Conservation (phyloP, 108 stramenopile species). For the Skeletonema marinoi region DNA sequence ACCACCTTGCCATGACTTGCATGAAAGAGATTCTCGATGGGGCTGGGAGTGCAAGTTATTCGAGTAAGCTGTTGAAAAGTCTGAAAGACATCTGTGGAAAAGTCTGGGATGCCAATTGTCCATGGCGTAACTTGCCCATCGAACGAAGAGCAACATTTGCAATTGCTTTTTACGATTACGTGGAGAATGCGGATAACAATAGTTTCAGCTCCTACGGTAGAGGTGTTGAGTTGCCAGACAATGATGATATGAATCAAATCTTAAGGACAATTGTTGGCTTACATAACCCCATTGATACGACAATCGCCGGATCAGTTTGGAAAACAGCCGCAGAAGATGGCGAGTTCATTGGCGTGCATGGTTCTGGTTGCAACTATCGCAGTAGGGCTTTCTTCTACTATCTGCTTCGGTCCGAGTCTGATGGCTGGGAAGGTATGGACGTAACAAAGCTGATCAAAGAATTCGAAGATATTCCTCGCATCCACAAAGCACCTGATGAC, state of each 20-base stretch:
- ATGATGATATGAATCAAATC: background rate
- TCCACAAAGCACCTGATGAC: background rate
- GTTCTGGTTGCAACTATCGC: background rate
- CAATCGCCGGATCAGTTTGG: background rate
- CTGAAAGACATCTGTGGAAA: background rate
- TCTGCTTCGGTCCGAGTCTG: conserved; percentile 4
- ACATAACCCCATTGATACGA: too few species aligned
- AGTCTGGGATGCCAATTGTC: too few species aligned
- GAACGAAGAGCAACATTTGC: background rate
- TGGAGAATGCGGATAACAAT: background rate
- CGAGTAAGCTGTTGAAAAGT: conserved; percentile 5
- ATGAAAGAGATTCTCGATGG: conserved; percentile 1
- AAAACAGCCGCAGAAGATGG: conserved; percentile 8
- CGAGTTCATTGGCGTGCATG: conserved; percentile 2
- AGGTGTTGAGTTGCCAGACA: background rate
- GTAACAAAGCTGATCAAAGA: conserved; percentile 2
- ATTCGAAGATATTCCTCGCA: background rate
- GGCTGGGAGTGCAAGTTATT: conserved; percentile 11
- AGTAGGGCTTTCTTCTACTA: conserved; percentile 3
- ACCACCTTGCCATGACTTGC: conserved; percentile 1
- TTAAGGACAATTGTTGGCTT: too few species aligned
- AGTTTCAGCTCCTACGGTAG: background rate
- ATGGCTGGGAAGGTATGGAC: conserved; percentile 6
- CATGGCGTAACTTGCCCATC: too few species aligned
- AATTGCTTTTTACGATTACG: background rate